A percentile compares a stretch with the other conserved stretches of the same genome.
Conservation (phyloP, 305 asterid genomes). For the Plantago coronopus region DNA sequence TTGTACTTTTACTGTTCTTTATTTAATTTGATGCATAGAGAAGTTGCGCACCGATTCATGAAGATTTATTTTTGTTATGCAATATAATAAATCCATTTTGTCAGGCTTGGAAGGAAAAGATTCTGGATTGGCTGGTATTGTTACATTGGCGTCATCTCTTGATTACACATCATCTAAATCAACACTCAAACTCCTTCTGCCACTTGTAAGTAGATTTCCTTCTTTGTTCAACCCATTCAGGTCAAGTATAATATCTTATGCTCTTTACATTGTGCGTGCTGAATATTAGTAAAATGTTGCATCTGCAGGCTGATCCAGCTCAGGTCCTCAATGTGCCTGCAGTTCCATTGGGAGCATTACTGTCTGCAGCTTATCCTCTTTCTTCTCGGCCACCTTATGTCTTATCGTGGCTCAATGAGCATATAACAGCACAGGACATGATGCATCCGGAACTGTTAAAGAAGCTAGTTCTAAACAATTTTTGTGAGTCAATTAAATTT, state of each 20-base stretch:
- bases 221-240: conserved; percentile 12
- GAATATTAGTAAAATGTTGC: not conserved
- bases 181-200: conserved; percentile 64
- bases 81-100: conserved; percentile 16
- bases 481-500: conserved; percentile 49
- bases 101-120: conserved; percentile 65
- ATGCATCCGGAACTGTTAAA: conserved; percentile 88
- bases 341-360: conserved; percentile 84
- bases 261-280: conserved; percentile 1
- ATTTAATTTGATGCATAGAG: not conserved
- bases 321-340: conserved; percentile 89
- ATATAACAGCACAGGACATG: conserved; percentile 89
- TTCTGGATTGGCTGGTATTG: conserved; percentile 71
- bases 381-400: conserved; percentile 84
- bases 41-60: no score
- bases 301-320: conserved; percentile 92
- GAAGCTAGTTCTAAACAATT: conserved; percentile 80
- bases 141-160: conserved; percentile 86
- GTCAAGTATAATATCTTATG: conserved; percentile 19
- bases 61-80: not conserved
- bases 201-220: conserved; percentile 60
- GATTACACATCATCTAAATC: conserved; percentile 85
- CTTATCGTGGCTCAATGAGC: conserved; percentile 76
- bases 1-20: not conserved
- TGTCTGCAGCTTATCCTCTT: conserved; percentile 87